Conservation (phyloP, 345 rosid species). For the Viola odorata region DNA sequence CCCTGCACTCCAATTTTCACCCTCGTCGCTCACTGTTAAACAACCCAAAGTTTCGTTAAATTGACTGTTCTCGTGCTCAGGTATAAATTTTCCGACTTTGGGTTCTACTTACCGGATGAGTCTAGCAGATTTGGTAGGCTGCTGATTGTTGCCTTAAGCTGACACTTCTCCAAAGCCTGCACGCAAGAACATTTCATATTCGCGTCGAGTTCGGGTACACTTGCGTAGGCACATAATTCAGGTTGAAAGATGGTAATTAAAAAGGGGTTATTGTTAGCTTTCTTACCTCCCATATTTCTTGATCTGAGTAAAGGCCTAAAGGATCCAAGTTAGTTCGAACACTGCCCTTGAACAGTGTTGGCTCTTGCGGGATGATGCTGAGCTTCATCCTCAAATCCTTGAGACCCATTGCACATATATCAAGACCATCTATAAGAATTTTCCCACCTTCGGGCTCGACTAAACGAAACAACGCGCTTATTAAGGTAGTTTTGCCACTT, state of each 20-base stretch:
- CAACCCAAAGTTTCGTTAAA: not conserved
- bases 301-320: slow-evolving; percentile 55
- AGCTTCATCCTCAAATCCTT: slow-evolving; percentile 78
- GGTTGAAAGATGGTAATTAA: no score
- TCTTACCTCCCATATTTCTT: slow-evolving; percentile 70
- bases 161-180: slow-evolving; percentile 12
- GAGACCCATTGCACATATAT: slow-evolving; percentile 62
- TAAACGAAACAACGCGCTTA: slow-evolving; percentile 71
- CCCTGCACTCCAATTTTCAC: slow-evolving; percentile 26
- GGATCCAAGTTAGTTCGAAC: slow-evolving; percentile 79
- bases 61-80: not conserved
- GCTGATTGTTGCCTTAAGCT: slow-evolving; percentile 7
- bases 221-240: no score
- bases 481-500: slow-evolving; percentile 70
- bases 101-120: not conserved
- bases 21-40: slow-evolving; percentile 14
- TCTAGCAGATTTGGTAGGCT: slow-evolving; percentile 6
- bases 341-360: slow-evolving; percentile 74
- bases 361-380: slow-evolving; percentile 90
- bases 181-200: not conserved
- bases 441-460: slow-evolving; percentile 69
- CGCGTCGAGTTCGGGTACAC: no score
- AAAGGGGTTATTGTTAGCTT: not conserved
- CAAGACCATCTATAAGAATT: slow-evolving; percentile 60
- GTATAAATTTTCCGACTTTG: not conserved